Evolutionary conservation across 1,139 yeast genomes (phyloP).

Genomic region (Meyerozyma guilliermondii): DNA sequence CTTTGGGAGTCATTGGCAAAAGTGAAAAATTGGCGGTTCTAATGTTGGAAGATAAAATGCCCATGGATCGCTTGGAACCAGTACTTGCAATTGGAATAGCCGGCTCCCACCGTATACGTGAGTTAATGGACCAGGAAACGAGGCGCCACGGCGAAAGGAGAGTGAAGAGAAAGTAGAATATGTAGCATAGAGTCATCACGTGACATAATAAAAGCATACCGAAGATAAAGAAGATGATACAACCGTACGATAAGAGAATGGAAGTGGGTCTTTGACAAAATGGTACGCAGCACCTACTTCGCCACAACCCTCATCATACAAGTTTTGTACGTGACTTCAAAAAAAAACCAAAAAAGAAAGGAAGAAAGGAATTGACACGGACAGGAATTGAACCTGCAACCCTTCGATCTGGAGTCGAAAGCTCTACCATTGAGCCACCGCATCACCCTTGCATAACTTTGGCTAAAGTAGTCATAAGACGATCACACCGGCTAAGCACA

Average conservation of each 20-base stretch:
- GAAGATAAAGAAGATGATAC: neutral
- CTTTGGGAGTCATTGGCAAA: slow-evolving; percentile 81
- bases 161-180: slow-evolving; percentile 3
- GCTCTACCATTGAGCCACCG: slow-evolving; percentile 95
- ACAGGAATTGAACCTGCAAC: slow-evolving; percentile 21
- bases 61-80: slow-evolving; percentile 72
- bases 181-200: neutral
- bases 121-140: slow-evolving; percentile 81
- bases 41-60: slow-evolving; percentile 77
- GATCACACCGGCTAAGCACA: neutral
- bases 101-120: slow-evolving; percentile 81
- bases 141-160: slow-evolving; percentile 62
- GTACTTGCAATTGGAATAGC: slow-evolving; percentile 81
- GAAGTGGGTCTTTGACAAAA: too few relatives aligned
- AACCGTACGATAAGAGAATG: too few relatives aligned
- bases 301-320: neutral
- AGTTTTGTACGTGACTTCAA: neutral
- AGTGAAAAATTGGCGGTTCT: slow-evolving; percentile 73
- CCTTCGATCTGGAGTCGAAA: slow-evolving; percentile 64
- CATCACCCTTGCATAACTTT: slow-evolving; percentile 40
- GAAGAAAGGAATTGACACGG: slow-evolving; percentile 14
- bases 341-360: neutral
- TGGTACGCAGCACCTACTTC: neutral
- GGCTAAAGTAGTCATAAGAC: neutral
- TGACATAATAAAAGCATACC: neutral